Evolutionary conservation across 306 rosid species (phyloP), one percentile per base, ranked within the genome.

Genomic region (Lathyrus sativus): DNA sequence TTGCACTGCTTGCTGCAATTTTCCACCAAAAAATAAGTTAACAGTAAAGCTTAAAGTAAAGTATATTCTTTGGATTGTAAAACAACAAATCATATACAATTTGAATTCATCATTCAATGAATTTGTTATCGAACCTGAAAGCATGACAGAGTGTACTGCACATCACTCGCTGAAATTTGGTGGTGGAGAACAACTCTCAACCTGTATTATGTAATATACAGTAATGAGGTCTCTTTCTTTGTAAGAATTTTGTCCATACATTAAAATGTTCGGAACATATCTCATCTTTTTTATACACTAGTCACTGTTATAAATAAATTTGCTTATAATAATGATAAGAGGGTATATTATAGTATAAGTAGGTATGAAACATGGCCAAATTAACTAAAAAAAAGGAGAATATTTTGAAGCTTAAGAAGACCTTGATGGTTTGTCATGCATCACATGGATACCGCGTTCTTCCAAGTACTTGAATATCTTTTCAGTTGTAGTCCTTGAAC

Each of bases 101-200:
- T 45, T 68, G 62, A 68, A 62, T 8, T 13, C 55, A 68, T 31
- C 11, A 37, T 43, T 63, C 51, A 35, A 35, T 37, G 9, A 11
- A 22, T 61, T 33, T 38, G 39, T 26, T 53, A 11, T 56, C 69
- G 12, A 70, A 89, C 96, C 96, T 92, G 93, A 85, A 90, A 88
- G 81, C 91, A 90, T 43, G 96, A 77, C 75, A 92, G 26, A 57
- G 93, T 73, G 74, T 88, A 85, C 5, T 86, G 88, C 78, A 85
- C 87, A 60, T 92, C 98, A 7, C 76, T 78, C 71, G 65, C 69
- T 0, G 93, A 92, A 71, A 92, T 86, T 83, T 90, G 96, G 78
- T 90, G 88, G 87, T 90, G 98, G 50, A 85, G 66, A 64, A 92
- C 98, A 50, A 88, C 62, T 80, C 98, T 85, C n/a, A 92, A 29